phyloP scores from a whole-genome alignment of 2,329 filamentous ascomycete genomes.

The Neofusicoccum sp. region DNA sequence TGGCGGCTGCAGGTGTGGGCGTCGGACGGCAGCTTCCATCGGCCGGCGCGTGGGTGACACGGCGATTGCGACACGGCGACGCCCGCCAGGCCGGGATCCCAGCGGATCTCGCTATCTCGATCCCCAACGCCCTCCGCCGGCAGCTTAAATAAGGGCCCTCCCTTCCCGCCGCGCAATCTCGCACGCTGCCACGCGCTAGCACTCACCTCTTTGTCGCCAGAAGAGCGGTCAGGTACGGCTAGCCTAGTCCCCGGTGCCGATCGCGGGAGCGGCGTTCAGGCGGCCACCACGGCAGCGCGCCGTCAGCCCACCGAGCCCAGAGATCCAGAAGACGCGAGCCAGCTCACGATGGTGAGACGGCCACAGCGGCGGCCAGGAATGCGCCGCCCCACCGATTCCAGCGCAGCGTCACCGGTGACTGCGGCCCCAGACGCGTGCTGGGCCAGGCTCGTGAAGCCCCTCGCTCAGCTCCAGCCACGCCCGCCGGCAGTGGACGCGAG shows the following conservation, averaged over 20 bases:
- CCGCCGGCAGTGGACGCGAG: background rate
- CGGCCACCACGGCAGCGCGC: background rate
- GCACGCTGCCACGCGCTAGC: background rate
- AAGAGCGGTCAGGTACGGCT: constrained; percentile 6
- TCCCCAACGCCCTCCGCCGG: background rate
- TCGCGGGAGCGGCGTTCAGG: no score
- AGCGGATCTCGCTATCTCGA: background rate
- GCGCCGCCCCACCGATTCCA: background rate
- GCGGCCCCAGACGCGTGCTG: background rate
- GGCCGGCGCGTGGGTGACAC: background rate
- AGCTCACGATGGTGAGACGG: constrained; percentile 9
- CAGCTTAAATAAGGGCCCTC: constrained; percentile 4
- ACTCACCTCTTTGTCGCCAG: background rate
- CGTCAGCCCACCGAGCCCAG: background rate
- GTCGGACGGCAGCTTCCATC: constrained; percentile 4
- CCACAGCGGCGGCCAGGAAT: background rate
- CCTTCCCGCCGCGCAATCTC: background rate
- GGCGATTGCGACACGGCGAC: background rate
- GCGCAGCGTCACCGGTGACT: background rate
- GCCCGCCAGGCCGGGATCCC: background rate
- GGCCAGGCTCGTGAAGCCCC: background rate
- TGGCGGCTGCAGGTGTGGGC: background rate
- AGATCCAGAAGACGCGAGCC: background rate
- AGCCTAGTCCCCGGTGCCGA: background rate
- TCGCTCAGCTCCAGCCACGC: constrained; percentile 2